Conservation (phyloP, 1,284 basidiomycete species). For the Tremellales sp. region DNA sequence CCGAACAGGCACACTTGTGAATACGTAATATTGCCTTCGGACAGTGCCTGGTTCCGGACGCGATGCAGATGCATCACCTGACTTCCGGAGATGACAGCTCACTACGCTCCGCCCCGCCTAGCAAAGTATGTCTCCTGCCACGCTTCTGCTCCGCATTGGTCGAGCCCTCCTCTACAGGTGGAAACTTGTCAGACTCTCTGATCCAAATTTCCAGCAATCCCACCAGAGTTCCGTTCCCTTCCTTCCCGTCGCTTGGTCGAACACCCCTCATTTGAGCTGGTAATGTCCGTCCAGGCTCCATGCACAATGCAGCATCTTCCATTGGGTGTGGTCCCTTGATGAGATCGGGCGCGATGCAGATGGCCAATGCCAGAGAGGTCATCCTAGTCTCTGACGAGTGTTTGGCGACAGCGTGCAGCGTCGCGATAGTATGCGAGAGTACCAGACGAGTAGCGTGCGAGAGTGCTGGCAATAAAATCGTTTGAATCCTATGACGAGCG, state of each 20-base stretch:
- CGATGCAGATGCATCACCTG: no score
- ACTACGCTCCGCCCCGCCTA: no score
- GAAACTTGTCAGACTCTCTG: background rate
- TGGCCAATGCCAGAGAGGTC: constrained; percentile 26
- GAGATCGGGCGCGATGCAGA: constrained; percentile 35
- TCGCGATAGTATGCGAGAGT: constrained; percentile 18
- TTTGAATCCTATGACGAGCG: constrained; percentile 10
- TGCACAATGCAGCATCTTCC: constrained; percentile 35
- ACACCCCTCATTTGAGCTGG: constrained; percentile 15
- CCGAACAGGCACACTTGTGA: background rate
- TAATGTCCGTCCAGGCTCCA: constrained; percentile 23
- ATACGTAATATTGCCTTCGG: no score
- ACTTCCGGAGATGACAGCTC: no score
- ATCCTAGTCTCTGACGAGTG: constrained; percentile 29
- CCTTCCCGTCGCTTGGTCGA: constrained; percentile 2
- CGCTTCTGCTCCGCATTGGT: no score
- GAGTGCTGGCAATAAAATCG: constrained; percentile 17
- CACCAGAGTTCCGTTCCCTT: constrained; percentile 22
- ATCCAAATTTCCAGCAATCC: constrained; percentile 38
- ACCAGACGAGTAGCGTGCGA: constrained; percentile 2
- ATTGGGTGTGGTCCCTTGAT: constrained; percentile 30
- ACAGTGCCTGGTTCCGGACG: no score
- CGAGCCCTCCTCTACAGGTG: no score
- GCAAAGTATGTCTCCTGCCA: no score
- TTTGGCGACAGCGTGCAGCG: constrained; percentile 20